These are phyloP conservation scores for Lodderomyces orthopsilosis DNA, from an alignment of 1,139 yeast genomes.

Conservation along the genomic window DNA sequence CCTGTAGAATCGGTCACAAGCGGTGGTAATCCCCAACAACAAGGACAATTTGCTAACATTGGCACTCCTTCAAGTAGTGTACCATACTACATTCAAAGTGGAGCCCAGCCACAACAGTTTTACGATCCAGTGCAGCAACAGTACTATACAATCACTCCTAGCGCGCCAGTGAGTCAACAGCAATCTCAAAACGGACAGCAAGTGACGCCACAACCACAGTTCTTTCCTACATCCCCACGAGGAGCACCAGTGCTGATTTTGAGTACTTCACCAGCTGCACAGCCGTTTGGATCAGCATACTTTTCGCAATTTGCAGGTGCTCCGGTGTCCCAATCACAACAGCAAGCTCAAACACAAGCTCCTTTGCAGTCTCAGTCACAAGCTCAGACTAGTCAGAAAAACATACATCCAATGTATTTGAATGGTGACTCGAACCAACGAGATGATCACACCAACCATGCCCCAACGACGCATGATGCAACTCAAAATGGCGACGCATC, in stretches of 20 bases:
- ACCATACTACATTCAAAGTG: constrained; percentile 19
- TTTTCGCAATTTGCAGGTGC: constrained; percentile 10
- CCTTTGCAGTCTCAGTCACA: constrained; percentile 8
- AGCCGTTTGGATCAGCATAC: constrained; percentile 10
- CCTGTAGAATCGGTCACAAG: constrained; percentile 13
- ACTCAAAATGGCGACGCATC: background rate
- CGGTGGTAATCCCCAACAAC: constrained; percentile 11
- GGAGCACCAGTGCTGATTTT: constrained; percentile 16
- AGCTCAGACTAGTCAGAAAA: constrained; percentile 6
- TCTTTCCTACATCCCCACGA: constrained; percentile 41
- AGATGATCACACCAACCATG: constrained; percentile 2
- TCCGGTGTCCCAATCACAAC: constrained; percentile 7
- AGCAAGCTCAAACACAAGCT: constrained; percentile 8
- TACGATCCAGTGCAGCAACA: constrained; percentile 49
- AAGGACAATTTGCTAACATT: constrained; percentile 6
- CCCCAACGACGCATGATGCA: background rate
- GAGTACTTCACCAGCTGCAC: constrained; percentile 11
- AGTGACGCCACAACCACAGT: constrained; percentile 33
- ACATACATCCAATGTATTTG: constrained; percentile 7
- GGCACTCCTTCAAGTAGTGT: constrained; percentile 19
- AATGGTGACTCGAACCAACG: constrained; percentile 4
- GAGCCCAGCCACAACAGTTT: constrained; percentile 37
- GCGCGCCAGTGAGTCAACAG: constrained; percentile 13
- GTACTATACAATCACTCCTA: constrained; percentile 42
- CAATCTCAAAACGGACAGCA: constrained; percentile 12